Base-by-base conservation (phyloP, 805 yeast species). In the Ogataea henricii region DNA sequence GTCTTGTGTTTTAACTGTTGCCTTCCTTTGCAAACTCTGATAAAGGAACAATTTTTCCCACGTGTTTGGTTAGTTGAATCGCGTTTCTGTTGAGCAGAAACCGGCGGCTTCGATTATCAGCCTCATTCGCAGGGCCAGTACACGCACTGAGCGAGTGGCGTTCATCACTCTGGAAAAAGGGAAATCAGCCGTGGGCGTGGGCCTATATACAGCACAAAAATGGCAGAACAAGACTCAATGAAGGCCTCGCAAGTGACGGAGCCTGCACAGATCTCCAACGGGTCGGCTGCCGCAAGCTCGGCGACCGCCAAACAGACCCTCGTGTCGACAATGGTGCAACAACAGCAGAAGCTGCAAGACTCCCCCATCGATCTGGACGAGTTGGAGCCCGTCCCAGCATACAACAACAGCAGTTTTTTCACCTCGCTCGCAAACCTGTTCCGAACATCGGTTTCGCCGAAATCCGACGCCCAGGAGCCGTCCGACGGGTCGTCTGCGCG, bases 381-480 rank as follows among this genome's bases (percentile, higher is more conserved):
- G 20, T 46, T 35, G 42, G 47, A 39, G n/a, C 56, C 57, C 1
- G 46, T 54, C 9, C 55, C 61, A 10, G 50, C 53, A 3, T 56
- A 60, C 46, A 49, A 46, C 4, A 45, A 40, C n/a, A 52, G 49
- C 36, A 47, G 59, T 5, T 47, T 62, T 27, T 27, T 57, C 6
- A 39, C 49, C 9, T 49, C 63, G 8, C 21, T 59, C 7, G 47
- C 46, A 18, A 56, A 52, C 27, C 48, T 64, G 7, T 51, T 61
- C 37, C 52, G 48, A 33, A 42, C 59, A 9, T 35, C 56, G 29
- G 43, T 63, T 10, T 50, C 50, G 14, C 59, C 64, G 2, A 47
- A 48, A 26, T 17, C 49, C 2, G 44, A 25, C 16, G 43, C 45
- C 30, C 38, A 44, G n/a, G 36, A 46, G 13, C 47, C 45, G 10